A percentile compares a stretch with the other conserved stretches of the same genome.
Evolutionary conservation across 2,329 filamentous ascomycete species (phyloP).

Genomic region (Fusarium chaquense): DNA sequence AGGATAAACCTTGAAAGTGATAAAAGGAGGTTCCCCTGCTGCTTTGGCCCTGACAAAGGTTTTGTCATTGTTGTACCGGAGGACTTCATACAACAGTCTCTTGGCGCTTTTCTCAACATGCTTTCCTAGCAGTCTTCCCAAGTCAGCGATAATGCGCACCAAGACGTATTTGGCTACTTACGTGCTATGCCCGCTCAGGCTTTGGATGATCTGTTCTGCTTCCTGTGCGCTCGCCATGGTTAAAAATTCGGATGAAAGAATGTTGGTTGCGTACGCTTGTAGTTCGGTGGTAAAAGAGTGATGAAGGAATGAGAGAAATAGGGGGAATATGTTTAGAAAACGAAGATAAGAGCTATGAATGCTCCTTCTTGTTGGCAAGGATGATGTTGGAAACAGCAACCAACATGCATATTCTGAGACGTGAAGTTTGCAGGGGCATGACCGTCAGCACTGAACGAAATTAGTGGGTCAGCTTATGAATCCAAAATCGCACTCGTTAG

Average conservation of each 20-base stretch:
- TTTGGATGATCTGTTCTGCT: slow-evolving; percentile 6
- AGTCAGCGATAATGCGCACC: background rate
- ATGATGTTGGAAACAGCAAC: background rate
- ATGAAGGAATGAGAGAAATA: rapidly evolving
- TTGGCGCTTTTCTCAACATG: slow-evolving; percentile 19
- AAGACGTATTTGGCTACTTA: background rate
- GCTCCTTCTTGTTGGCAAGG: background rate
- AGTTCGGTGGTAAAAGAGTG: background rate
- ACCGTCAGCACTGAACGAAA: too few relatives aligned
- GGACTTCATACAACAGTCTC: slow-evolving; percentile 32
- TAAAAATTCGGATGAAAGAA: too few relatives aligned
- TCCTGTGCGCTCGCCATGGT: background rate
- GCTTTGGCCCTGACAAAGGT: slow-evolving; percentile 9
- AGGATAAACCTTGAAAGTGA: slow-evolving; percentile 21
- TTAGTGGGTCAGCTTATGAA: too few relatives aligned
- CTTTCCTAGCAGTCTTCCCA: background rate
- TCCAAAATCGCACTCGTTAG: too few relatives aligned
- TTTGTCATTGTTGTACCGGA: slow-evolving; percentile 25
- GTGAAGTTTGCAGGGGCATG: slow-evolving; percentile 3
- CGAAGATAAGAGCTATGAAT: background rate
- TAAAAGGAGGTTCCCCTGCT: slow-evolving; percentile 4
- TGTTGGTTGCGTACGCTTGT: background rate
- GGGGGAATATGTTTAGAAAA: rapidly evolving
- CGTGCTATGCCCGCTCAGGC: background rate
- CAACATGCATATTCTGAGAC: slow-evolving; percentile 21